Evolutionary conservation across 345 rosid genomes (phyloP), one percentile per base, ranked within the genome.

Genomic region (Rhodomyrtus tomentosa): DNA sequence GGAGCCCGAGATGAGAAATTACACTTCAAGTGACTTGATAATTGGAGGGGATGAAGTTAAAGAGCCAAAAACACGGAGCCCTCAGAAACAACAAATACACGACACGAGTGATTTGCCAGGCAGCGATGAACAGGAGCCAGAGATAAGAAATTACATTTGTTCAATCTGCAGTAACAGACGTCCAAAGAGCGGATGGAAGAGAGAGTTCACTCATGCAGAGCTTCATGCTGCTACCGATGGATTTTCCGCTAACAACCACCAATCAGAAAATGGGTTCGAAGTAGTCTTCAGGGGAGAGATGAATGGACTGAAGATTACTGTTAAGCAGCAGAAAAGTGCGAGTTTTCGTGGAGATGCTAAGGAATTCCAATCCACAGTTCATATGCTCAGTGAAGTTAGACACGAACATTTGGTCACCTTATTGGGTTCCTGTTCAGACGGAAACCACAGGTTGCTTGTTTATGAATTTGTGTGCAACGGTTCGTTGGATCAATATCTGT

Each of bases 241-340:
- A 38, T 93, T 93, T 90, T 32, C 86, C 13, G 25, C 1, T 0
- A 84, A 55, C 55, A 92, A 92, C 55, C 91, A 87, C 90, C 82
- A 91, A 51, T 92, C 95, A 14, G 92, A 91, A 89, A 93, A 93
- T 5, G 94, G 92, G 29, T 91, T 91, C 55, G 95, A 94, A 24
- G 89, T 87, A 27, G 96, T 92, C n/a, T 91, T 48, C 81, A 87
- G 24, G 85, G 95, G 96, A 72, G 88, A 91, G 49, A 55, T 91
- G 20, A 85, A 89, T 68, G 92, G 91, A 50, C 10, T 89, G 85
- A 89, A 86, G 84, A 85, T 93, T 79, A 93, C 96, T 3, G 93
- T 93, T 49, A 93, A 92, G 90, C 92, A 90, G 84, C 90, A 91
- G 55, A 92, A 90, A 82, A 83, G 82, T 62, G 90, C 86, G 22